Evolutionary conservation across 805 yeast species (phyloP).

Genomic region (Ogataea zsoltii): DNA sequence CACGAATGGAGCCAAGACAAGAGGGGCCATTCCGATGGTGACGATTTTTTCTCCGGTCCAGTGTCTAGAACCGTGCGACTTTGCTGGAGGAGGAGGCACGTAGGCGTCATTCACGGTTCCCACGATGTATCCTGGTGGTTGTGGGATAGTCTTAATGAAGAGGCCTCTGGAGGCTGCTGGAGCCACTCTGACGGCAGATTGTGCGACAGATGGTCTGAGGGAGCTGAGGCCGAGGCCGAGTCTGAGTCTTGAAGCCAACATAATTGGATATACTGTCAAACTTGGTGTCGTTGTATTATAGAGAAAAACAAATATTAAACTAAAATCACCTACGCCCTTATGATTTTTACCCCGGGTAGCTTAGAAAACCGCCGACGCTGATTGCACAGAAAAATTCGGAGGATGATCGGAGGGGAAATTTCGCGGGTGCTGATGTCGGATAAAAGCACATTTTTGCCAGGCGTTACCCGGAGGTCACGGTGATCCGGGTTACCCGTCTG

Average conservation of each 20-base stretch:
- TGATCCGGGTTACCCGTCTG: background rate
- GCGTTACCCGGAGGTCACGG: conserved; percentile 3
- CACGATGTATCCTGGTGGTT: conserved; percentile 72
- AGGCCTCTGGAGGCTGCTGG: conserved; percentile 19
- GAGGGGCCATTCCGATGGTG: conserved; percentile 62
- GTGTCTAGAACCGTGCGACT: conserved; percentile 67
- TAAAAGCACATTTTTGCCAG: background rate
- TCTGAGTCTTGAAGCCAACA: conserved; percentile 22
- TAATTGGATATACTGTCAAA: background rate
- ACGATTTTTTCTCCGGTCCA: conserved; percentile 71
- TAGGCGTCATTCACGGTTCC: conserved; percentile 76
- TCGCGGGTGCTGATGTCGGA: background rate
- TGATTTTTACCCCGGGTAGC: conserved; percentile 9
- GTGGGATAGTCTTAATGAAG: conserved; percentile 38
- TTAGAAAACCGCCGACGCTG: conserved; percentile 11
- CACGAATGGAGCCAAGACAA: conserved; percentile 60
- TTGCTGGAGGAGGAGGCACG: conserved; percentile 56
- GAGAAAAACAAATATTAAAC: background rate
- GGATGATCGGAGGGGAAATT: background rate
- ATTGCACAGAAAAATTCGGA: conserved; percentile 10
- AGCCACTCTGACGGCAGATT: conserved; percentile 8
- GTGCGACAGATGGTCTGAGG: background rate
- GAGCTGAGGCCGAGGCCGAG: conserved; percentile 21
- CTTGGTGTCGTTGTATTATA: background rate
- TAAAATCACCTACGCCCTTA: no score